Evolutionary conservation across 345 rosid genomes (phyloP).

Genomic region (Psidium guajava): DNA sequence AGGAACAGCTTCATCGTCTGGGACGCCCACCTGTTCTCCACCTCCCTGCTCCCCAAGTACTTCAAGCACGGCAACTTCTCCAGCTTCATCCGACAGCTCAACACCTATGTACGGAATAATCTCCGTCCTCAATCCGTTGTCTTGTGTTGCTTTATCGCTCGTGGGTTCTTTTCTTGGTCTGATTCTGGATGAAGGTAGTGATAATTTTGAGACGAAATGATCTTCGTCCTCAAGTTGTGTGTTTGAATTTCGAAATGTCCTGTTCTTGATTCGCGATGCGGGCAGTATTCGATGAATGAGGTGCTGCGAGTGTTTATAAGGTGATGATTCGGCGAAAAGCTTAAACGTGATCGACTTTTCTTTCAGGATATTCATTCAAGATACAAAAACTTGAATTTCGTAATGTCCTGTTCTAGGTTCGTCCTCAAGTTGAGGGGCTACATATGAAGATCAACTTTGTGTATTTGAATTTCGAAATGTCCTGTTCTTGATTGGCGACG

Average conservation of each 20-base stretch:
- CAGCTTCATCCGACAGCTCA: constrained; percentile 70
- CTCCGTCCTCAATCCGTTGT: not conserved
- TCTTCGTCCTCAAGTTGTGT: not conserved
- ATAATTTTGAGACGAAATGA: too few relatives aligned
- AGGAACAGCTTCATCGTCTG: constrained; percentile 60
- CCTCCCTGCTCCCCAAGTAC: constrained; percentile 46
- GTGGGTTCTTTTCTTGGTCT: not conserved
- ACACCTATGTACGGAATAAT: constrained; percentile 50
- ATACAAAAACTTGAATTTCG: too few relatives aligned
- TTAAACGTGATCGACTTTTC: too few relatives aligned
- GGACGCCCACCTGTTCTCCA: constrained; percentile 47
- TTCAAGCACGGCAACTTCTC: constrained; percentile 73
- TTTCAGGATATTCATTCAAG: not conserved
- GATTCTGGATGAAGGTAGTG: too few relatives aligned
- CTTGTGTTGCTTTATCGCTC: not conserved
- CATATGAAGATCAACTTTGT: not conserved
- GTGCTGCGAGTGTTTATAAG: not conserved
- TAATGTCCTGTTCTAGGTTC: too few relatives aligned
- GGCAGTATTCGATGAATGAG: not conserved
- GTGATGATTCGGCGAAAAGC: not conserved
- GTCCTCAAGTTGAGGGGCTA: not conserved
- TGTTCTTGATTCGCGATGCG: not conserved
- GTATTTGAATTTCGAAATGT: not conserved
- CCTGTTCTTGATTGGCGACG: not conserved
- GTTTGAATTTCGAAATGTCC: not conserved